A percentile compares a stretch with the other conserved stretches of the same genome.
These are phyloP conservation scores for Gaillardinia entomophila DNA, from an alignment of 805 yeast species.

Conservation along the genomic window DNA sequence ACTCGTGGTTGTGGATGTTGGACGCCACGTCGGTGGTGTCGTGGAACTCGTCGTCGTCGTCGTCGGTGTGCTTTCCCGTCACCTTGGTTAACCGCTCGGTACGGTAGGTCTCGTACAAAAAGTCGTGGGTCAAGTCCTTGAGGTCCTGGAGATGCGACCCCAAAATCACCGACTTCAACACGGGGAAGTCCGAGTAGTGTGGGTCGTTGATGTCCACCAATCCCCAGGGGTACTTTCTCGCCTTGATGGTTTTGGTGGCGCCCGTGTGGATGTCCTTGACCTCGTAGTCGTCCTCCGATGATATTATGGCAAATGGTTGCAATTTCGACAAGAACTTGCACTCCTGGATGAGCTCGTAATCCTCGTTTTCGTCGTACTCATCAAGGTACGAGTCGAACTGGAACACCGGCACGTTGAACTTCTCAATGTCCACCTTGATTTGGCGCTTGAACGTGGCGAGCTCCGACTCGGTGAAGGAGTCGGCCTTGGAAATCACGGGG, in stretches of 20 bases:
- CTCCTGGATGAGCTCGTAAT: conserved; percentile 70
- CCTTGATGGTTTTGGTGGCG: conserved; percentile 37
- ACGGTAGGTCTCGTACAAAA: conserved; percentile 73
- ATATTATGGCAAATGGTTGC: conserved; percentile 73
- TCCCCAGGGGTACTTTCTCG: conserved; percentile 79
- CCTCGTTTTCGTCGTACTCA: conserved; percentile 65
- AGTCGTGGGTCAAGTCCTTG: conserved; percentile 73
- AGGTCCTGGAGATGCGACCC: conserved; percentile 82
- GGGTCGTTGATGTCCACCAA: conserved; percentile 50
- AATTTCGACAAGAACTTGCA: conserved; percentile 52
- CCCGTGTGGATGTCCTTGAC: conserved; percentile 41
- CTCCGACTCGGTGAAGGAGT: conserved; percentile 67
- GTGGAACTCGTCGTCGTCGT: conserved; percentile 14
- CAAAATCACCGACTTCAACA: conserved; percentile 62
- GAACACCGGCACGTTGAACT: conserved; percentile 67
- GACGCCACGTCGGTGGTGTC: conserved; percentile 19
- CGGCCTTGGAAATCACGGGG: conserved; percentile 80
- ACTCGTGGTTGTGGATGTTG: not conserved
- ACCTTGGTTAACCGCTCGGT: conserved; percentile 67
- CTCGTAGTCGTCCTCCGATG: conserved; percentile 54
- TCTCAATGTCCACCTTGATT: conserved; percentile 57
- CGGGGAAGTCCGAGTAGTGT: conserved; percentile 46
- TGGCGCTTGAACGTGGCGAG: conserved; percentile 53
- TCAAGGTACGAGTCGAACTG: conserved; percentile 52
- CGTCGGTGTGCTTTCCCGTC: conserved; percentile 29